Evolutionary conservation across 208 protist species (phyloP).

Genomic region (Kentomonas sorsogonicus): DNA sequence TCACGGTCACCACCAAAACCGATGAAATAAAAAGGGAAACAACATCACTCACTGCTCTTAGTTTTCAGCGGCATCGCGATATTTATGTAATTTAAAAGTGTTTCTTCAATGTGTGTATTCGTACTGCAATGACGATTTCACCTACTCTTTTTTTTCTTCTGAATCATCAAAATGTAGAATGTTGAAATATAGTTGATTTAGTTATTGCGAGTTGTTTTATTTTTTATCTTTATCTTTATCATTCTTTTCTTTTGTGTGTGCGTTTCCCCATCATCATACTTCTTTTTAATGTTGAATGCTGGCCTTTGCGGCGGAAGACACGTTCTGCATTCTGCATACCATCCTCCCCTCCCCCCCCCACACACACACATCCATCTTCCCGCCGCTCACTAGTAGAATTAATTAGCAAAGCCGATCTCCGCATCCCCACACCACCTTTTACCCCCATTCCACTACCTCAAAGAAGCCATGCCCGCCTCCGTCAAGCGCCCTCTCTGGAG

Average conservation of each 20-base stretch:
- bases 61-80: not conserved
- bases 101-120: constrained; percentile 1
- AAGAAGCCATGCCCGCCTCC: constrained; percentile 9
- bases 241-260: not conserved
- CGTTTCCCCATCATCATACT: too few species aligned
- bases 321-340: too few species aligned
- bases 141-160: constrained; percentile 5
- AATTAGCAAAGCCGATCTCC: too few species aligned
- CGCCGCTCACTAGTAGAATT: too few species aligned
- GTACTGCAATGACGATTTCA: constrained; percentile 8
- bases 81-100: constrained; percentile 1
- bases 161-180: constrained; percentile 1
- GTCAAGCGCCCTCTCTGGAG: constrained; percentile 84
- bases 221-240: constrained; percentile 1
- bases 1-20: too few species aligned
- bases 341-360: too few species aligned
- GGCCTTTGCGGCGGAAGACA: too few species aligned
- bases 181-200: not conserved
- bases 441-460: too few species aligned
- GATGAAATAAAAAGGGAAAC: not conserved
- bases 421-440: too few species aligned
- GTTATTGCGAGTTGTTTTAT: not conserved
- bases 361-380: too few species aligned
- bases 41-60: not conserved
- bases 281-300: too few species aligned